phyloP scores from a whole-genome alignment of 1,284 basidiomycete genomes.

The Peniophora sp. region DNA sequence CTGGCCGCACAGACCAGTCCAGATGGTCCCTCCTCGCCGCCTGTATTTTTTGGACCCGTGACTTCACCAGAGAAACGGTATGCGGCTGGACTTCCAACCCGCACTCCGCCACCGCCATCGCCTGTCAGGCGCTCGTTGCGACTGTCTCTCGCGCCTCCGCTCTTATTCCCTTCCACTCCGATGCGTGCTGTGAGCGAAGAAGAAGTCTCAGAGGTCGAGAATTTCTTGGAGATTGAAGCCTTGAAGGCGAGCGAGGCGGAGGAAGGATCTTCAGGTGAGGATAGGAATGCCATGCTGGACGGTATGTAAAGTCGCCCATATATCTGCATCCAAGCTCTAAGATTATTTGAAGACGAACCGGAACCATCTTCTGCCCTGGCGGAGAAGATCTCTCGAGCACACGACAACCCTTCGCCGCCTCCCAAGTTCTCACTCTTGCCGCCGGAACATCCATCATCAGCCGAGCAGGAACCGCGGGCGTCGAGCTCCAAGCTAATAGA shows the following conservation, averaged over 20 bases:
- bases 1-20: no score
- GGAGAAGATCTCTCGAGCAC: constrained; percentile 53
- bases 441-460: background rate
- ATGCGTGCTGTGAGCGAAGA: no score
- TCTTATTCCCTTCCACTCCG: constrained; percentile 18
- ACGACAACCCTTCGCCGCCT: constrained; percentile 70
- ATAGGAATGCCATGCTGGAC: constrained; percentile 17
- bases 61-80: constrained; percentile 49
- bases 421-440: constrained; percentile 23
- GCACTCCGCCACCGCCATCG: constrained; percentile 18
- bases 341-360: constrained; percentile 15
- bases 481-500: background rate
- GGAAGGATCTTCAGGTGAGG: constrained; percentile 8
- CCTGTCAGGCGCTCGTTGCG: constrained; percentile 42
- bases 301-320: constrained; percentile 16
- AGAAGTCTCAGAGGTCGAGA: constrained; percentile 8
- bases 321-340: background rate
- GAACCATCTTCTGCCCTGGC: constrained; percentile 63
- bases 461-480: background rate
- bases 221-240: constrained; percentile 18
- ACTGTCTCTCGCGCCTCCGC: constrained; percentile 28
- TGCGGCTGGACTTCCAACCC: constrained; percentile 22
- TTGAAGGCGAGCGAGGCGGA: constrained; percentile 19
- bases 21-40: constrained; percentile 23
- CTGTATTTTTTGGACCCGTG: constrained; percentile 45